Conservation (phyloP, 805 yeast genomes). For the Cyberlindnera amylophila region DNA sequence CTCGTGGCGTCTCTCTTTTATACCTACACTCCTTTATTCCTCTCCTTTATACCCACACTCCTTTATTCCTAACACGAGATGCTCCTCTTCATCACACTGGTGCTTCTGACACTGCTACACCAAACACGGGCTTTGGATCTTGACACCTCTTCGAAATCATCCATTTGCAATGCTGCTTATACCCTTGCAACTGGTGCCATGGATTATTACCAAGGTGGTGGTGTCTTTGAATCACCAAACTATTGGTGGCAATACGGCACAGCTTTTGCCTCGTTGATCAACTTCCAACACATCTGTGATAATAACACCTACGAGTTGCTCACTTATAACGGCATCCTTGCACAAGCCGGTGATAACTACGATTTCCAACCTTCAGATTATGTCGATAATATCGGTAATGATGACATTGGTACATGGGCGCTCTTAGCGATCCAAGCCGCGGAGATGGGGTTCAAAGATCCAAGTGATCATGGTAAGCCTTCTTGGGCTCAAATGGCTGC, state of each 20-base stretch:
- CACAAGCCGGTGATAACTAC: conserved; percentile 41
- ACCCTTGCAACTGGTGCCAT: conserved; percentile 58
- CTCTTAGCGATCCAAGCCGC: conserved; percentile 59
- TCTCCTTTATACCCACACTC: too few species aligned
- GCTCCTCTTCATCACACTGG: too few species aligned
- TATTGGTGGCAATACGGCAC: conserved; percentile 94
- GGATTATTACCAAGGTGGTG: conserved; percentile 66
- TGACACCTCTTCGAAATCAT: conserved; percentile 4
- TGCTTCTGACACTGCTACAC: too few species aligned
- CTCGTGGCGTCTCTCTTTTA: too few species aligned
- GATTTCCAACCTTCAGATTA: conserved; percentile 59
- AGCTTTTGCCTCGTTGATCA: conserved; percentile 63
- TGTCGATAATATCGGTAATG: conserved; percentile 59
- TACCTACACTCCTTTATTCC: too few species aligned
- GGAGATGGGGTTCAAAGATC: conserved; percentile 52
- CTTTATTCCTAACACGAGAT: neutral
- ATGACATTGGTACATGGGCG: conserved; percentile 73
- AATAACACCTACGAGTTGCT: conserved; percentile 58
- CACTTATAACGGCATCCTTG: conserved; percentile 49
- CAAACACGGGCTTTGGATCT: neutral
- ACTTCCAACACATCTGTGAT: conserved; percentile 66
- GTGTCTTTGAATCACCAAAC: conserved; percentile 58
- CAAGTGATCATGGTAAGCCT: conserved; percentile 33
- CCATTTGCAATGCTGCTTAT: conserved; percentile 44
- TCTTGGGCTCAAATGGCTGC: conserved; percentile 56